Conservation (phyloP, 163 green algal genomes). For the Prototheca wickerhamii region DNA sequence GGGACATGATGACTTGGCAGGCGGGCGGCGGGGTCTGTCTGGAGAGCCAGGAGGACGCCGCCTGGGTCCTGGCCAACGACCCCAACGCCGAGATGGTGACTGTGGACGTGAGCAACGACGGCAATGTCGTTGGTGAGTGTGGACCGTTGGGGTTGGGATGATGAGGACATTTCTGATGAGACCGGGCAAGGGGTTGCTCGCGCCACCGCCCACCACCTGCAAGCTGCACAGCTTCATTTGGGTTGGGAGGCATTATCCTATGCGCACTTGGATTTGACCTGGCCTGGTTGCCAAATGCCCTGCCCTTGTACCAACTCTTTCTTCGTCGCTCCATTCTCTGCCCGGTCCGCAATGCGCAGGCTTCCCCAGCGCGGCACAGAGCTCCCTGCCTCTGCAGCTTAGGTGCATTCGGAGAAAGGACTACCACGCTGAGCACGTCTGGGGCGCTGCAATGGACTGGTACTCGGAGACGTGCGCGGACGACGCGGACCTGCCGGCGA, state of each 20-base stretch:
- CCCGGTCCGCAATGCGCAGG: too few species aligned
- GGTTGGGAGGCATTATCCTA: too few species aligned
- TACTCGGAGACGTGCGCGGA: conserved; percentile 27
- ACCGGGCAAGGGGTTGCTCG: not conserved
- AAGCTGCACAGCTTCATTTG: too few species aligned
- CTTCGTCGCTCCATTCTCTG: too few species aligned
- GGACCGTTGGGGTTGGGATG: not conserved
- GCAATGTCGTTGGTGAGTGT: conserved; percentile 8
- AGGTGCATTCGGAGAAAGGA: conserved; percentile 30
- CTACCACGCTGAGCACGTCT: conserved; percentile 4
- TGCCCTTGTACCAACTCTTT: too few species aligned
- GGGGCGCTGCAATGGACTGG: conserved; percentile 15
- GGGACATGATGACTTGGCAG: conserved; percentile 14
- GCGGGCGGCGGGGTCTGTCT: conserved; percentile 45
- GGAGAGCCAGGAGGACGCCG: conserved; percentile 7
- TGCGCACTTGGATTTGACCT: too few species aligned
- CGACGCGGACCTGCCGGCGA: conserved; percentile 10
- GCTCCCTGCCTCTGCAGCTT: not conserved
- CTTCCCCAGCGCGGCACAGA: not conserved
- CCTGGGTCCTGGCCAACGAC: conserved; percentile 16
- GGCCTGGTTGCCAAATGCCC: too few species aligned
- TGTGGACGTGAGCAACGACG: conserved; percentile 24
- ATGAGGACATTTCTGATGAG: not conserved
- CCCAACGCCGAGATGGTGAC: conserved; percentile 21
- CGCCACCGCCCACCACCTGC: too few species aligned